Percentiles rank a stretch among this genome's conserved stretches.
Evolutionary conservation across 2,329 filamentous ascomycete genomes (phyloP).

Genomic region (Rachicladosporium sp.): DNA sequence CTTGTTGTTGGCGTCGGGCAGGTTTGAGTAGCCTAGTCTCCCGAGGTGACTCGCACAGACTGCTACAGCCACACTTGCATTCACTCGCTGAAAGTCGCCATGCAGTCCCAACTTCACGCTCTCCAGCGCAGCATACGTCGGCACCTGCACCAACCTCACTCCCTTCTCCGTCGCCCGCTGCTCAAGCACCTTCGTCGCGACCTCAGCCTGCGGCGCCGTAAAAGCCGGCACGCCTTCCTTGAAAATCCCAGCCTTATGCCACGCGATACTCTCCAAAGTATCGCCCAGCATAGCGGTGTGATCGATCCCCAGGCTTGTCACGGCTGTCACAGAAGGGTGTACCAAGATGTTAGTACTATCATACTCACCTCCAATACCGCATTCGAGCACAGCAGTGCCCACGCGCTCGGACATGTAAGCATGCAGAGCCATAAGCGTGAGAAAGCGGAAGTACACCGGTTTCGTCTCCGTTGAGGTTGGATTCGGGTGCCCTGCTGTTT

Average conservation of each 20-base stretch:
- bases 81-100: conserved; percentile 51
- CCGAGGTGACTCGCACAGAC: conserved; percentile 47
- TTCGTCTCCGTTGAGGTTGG: conserved; percentile 47
- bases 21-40: conserved; percentile 28
- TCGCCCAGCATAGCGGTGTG: conserved; percentile 69
- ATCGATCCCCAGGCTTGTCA: conserved; percentile 75
- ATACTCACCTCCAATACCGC: conserved; percentile 86
- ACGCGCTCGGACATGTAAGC: conserved; percentile 67
- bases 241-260: conserved; percentile 86
- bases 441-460: conserved; percentile 83
- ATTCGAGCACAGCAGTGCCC: conserved; percentile 72
- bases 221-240: conserved; percentile 55
- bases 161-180: conserved; percentile 41
- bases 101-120: conserved; percentile 45
- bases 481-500: conserved; percentile 37
- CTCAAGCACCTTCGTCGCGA: conserved; percentile 44
- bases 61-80: conserved; percentile 49
- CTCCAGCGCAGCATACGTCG: conserved; percentile 35
- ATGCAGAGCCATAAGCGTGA: conserved; percentile 82
- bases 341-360: conserved; percentile 81
- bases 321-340: conserved; percentile 56
- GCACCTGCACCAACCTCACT: conserved; percentile 36
- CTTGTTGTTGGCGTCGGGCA: conserved; percentile 30
- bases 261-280: conserved; percentile 71
- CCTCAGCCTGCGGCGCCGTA: conserved; percentile 45